These are phyloP conservation scores for Metarhizium guizhouense DNA, from an alignment of 2,329 filamentous ascomycete genomes.

Conservation along the genomic window DNA sequence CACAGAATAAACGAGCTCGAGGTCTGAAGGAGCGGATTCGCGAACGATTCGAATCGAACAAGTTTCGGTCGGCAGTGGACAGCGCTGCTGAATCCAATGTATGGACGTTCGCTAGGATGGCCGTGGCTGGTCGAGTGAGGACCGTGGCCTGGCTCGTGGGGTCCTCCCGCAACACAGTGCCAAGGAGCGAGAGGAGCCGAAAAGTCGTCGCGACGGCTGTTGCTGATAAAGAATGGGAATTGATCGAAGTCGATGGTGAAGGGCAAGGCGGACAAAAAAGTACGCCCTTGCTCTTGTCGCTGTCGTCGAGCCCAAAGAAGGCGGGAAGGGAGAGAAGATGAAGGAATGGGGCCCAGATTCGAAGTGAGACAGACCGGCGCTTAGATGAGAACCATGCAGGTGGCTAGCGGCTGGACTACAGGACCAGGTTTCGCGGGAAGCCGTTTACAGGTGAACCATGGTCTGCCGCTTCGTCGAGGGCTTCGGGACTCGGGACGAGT, in stretches of 20 bases:
- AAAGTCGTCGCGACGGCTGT: slow-evolving; percentile 1
- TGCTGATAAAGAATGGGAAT: neutral
- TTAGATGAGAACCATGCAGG: slow-evolving; percentile 11
- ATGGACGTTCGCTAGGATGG: slow-evolving; percentile 10
- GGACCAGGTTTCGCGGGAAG: slow-evolving; percentile 4
- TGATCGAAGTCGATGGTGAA: slow-evolving; percentile 8
- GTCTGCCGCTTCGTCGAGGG: neutral
- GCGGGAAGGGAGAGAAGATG: slow-evolving; percentile 12
- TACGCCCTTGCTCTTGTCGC: slow-evolving; percentile 8
- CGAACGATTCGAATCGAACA: slow-evolving; percentile 6
- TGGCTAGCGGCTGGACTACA: slow-evolving; percentile 5
- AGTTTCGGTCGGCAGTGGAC: slow-evolving; percentile 24
- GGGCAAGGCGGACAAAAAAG: slow-evolving; percentile 4
- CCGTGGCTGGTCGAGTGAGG: slow-evolving; percentile 10
- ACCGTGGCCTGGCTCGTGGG: slow-evolving; percentile 4
- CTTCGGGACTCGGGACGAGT: neutral
- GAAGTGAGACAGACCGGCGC: slow-evolving; percentile 14
- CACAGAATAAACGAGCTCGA: slow-evolving; percentile 5
- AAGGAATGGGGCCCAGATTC: slow-evolving; percentile 14
- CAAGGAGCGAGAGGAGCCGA: neutral
- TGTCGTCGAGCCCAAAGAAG: slow-evolving; percentile 9
- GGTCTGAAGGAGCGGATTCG: slow-evolving; percentile 11
- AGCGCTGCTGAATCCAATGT: slow-evolving; percentile 44
- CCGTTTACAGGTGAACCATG: slow-evolving; percentile 5
- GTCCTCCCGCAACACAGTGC: slow-evolving; percentile 5